Evolutionary conservation across 371 early-diverging fungal species (phyloP), one percentile per base, ranked within the genome.

Genomic region (Basidiobolus meristosporus): DNA sequence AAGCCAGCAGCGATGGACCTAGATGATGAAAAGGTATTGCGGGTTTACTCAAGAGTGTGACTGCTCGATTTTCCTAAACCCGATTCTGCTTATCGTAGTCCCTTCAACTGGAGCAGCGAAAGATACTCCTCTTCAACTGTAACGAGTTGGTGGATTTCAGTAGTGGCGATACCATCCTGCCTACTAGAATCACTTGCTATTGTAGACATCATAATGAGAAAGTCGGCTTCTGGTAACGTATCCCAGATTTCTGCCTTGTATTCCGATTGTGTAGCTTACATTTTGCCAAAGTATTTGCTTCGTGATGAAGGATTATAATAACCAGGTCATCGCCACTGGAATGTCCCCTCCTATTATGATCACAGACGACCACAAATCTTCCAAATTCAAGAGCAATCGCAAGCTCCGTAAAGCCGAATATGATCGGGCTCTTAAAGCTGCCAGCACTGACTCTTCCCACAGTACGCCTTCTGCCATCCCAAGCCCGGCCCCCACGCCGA

Each of bases 301-400:
- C 53, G 59, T 73, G 28, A 65, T 84, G 48, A 54, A 65, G 11
- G 87, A 91, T 54, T 55, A 67, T 44, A 56, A 53, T 16, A 73
- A 73, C 38, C 59, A 65, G 19, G 59, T 72, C 31, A 63, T 90
- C 6, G 85, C 88, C 6, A 67, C 73, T 3, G 88, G 85, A 21
- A 65, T 80, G 47, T 85, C 90, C 6, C 84, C 90, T 2, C 88
- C 93, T 1, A 84, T 92, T 35, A 77, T 92, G 79, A 89, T 92
- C 40, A 92, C 93, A 1, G 93, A 92, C 46, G 93, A 92, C 51
- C 93, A 92, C 61, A 92, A 92, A 52, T 77, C 84, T 4, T 74
- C 72, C 43, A 85, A 56, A 30, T n/a, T n/a, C n/a, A n/a, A n/a
- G 84, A 52, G 6, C 30, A 12, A 12, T 30, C 7, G 30, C 30